phyloP scores from a whole-genome alignment of 2,329 filamentous ascomycete genomes.

The Iodosphaeria phyllophila region DNA sequence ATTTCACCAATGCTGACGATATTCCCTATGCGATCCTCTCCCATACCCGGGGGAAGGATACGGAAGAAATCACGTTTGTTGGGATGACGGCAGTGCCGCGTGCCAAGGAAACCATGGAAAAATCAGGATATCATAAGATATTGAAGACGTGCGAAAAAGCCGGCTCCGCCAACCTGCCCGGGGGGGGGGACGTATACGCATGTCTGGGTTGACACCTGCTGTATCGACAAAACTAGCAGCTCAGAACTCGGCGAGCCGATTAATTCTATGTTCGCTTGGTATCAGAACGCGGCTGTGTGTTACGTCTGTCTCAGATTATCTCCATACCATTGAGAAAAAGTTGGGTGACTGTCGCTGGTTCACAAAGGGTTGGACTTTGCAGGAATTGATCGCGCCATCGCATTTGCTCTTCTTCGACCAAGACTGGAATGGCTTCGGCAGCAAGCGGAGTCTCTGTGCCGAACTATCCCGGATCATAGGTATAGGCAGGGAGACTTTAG shows the following conservation, averaged over 20 bases:
- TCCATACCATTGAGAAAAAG: background rate
- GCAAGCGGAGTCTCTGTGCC: background rate
- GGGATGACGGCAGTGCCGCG: no score
- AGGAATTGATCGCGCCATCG: slow-evolving; percentile 5
- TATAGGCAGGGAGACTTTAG: background rate
- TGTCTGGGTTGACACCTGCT: slow-evolving; percentile 6
- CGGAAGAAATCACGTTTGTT: background rate
- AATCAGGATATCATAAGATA: no score
- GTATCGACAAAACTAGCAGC: slow-evolving; percentile 6
- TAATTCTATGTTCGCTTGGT: slow-evolving; percentile 3
- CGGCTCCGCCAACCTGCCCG: no score
- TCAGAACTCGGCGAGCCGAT: slow-evolving; percentile 5
- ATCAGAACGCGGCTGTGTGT: slow-evolving; percentile 2
- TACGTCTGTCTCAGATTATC: slow-evolving; percentile 4
- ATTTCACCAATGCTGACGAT: background rate
- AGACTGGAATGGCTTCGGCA: background rate
- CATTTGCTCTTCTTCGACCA: slow-evolving; percentile 6
- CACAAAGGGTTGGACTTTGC: slow-evolving; percentile 8
- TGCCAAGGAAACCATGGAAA: no score
- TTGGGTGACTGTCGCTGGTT: background rate
- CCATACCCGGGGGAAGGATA: slow-evolving; percentile 1
- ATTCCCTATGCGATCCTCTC: slow-evolving; percentile 1
- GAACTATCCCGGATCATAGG: background rate
- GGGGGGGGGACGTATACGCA: no score
- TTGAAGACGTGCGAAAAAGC: no score